Evolutionary conservation across 768 basidiomycete genomes (phyloP).

Genomic region (Kwoniella dendrophila): DNA sequence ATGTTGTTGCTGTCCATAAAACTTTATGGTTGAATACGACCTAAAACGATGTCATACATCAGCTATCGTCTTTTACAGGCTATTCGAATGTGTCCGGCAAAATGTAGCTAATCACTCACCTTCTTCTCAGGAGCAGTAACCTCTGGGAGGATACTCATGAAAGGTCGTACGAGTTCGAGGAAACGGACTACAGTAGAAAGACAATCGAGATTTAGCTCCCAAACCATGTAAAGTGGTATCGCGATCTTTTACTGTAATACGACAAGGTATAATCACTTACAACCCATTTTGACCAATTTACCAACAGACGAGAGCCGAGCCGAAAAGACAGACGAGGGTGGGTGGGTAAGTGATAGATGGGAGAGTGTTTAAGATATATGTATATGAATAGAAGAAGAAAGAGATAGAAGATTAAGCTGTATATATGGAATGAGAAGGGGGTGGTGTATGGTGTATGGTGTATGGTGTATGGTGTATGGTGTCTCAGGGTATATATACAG

Average conservation of each 20-base stretch:
- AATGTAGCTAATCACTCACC: conserved; percentile 58
- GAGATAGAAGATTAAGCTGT: conserved; percentile 2
- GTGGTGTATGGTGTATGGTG: not conserved
- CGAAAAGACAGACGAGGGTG: conserved; percentile 10
- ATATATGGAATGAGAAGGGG: conserved; percentile 4
- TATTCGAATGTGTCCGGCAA: not conserved
- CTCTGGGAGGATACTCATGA: conserved; percentile 94
- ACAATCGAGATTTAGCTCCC: conserved; percentile 2
- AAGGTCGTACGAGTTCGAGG: conserved; percentile 95
- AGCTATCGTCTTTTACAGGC: not conserved
- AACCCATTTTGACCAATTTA: conserved; percentile 37
- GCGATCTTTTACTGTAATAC: not conserved
- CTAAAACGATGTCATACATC: conserved; percentile 57
- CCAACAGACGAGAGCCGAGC: conserved; percentile 17
- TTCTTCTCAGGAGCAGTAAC: conserved; percentile 97
- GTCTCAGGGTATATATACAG: not conserved
- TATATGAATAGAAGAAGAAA: not conserved
- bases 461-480: conserved; percentile 9
- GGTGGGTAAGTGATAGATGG: not conserved
- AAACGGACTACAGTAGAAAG: conserved; percentile 73
- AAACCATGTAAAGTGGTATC: not conserved
- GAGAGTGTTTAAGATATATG: conserved; percentile 17
- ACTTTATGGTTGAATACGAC: conserved; percentile 98
- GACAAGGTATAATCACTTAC: conserved; percentile 21
- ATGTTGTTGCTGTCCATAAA: conserved; percentile 97